A percentile compares a stretch with the other conserved stretches of the same genome.
Conservation (phyloP, 1,139 yeast species). For the Taiozyma sp. region DNA sequence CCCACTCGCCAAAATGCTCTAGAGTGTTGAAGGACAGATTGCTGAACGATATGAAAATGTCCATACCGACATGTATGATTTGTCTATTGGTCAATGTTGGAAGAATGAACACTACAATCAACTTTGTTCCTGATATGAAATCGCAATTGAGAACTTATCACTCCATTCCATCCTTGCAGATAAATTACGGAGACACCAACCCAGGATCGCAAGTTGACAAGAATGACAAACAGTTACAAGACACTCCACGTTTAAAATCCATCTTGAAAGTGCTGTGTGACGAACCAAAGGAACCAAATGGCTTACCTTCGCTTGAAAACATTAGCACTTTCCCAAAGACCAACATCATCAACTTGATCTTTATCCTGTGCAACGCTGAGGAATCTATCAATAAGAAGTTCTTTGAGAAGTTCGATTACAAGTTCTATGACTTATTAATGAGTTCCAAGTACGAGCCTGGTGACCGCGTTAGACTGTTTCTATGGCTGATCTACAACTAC, state of each 20-base stretch:
- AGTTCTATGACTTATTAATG: conserved; percentile 63
- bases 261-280: conserved; percentile 79
- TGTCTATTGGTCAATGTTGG: conserved; percentile 89
- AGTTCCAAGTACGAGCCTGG: conserved; percentile 46
- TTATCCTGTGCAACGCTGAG: conserved; percentile 65
- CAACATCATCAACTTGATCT: conserved; percentile 69
- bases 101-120: conserved; percentile 90
- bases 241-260: conserved; percentile 89
- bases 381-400: conserved; percentile 40
- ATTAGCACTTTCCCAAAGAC: conserved; percentile 41
- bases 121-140: conserved; percentile 95
- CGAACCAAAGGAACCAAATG: conserved; percentile 46
- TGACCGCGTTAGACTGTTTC: conserved; percentile 65
- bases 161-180: conserved; percentile 86
- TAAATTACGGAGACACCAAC: conserved; percentile 28
- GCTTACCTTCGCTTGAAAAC: conserved; percentile 44
- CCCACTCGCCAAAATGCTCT: conserved; percentile 81
- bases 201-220: conserved; percentile 20
- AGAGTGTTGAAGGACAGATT: conserved; percentile 77
- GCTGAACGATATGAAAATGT: conserved; percentile 55
- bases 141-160: conserved; percentile 90
- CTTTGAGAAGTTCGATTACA: conserved; percentile 26
- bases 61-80: conserved; percentile 73
- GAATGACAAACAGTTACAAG: conserved; percentile 71
- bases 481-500: conserved; percentile 82